Base-by-base conservation (phyloP, 371 early-diverging fungal species). In the Zopfochytrium polystomum region DNA sequence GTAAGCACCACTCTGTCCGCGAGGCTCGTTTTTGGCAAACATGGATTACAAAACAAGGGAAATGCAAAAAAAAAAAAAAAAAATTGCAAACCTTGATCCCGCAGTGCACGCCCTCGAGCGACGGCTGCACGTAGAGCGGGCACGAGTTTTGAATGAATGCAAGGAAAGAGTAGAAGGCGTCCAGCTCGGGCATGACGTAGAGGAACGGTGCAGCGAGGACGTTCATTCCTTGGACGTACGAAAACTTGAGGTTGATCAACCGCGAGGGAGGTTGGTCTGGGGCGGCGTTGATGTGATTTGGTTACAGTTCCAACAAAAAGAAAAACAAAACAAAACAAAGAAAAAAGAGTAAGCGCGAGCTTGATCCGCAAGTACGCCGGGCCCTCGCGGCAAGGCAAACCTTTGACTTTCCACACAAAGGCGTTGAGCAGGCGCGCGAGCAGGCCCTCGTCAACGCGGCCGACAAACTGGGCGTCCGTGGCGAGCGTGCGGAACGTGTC, bases 191-290 rank as follows among this genome's bases (percentile, higher is more conserved):
- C 87, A 96, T 86, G 0, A 86, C 85, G 69, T 85, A 93, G 25
- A 94, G 74, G 66, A 96, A 93, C 5, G 95, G 95, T n/a, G 92
- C 94, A 26, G 85, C 83, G 48, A 95, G 71, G 34, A 91, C 91
- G 73, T 95, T 96, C 93, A 95, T 93, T 44, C 95, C 95, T 71
- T 93, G 94, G 20, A 95, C 93, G 73, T 96, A 96, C 15, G 90
- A 81, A 54, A 90, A 86, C 31, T 76, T 70, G 52, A 77, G 51
- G 60, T 74, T 80, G 27, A 75, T 56, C n/a, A 77, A 66, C 20
- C 74, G 52, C 6, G 70, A 70, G 2, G 68, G 65, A 20, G 76
- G 77, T 49, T 68, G 68, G 55, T 80, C 76, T 73, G 54, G 11
- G 30, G 18, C 25, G 13, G 7, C 9, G 4, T n/a, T 3, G 2